phyloP scores from a whole-genome alignment of 2,329 filamentous ascomycete species.

The Penicillium frequentans region DNA sequence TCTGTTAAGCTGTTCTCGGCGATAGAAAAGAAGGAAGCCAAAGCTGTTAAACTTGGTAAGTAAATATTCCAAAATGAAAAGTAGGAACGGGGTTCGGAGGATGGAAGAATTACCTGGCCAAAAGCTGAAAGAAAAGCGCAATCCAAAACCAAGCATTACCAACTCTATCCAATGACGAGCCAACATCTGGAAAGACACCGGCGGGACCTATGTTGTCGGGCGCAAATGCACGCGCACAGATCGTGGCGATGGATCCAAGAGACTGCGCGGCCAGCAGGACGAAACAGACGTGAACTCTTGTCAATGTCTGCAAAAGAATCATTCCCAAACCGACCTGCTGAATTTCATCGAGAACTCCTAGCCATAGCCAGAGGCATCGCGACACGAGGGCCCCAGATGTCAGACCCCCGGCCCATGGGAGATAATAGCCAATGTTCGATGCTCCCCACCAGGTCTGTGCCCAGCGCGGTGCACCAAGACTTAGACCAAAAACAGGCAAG shows the following conservation, averaged over 20 bases:
- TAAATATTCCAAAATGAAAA: not conserved
- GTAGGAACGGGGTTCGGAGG: not conserved
- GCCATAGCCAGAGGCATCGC: slow-evolving; percentile 64
- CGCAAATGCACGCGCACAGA: slow-evolving; percentile 60
- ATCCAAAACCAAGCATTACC: slow-evolving; percentile 62
- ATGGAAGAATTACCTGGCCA: slow-evolving; percentile 35
- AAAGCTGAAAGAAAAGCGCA: slow-evolving; percentile 57
- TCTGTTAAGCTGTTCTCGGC: slow-evolving; percentile 47
- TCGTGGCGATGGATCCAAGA: slow-evolving; percentile 62
- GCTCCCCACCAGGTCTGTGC: slow-evolving; percentile 67
- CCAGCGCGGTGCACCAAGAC: slow-evolving; percentile 65
- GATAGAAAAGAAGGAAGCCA: slow-evolving; percentile 46
- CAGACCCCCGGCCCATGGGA: slow-evolving; percentile 62
- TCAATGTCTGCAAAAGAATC: slow-evolving; percentile 66
- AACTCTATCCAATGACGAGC: slow-evolving; percentile 47
- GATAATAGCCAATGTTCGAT: slow-evolving; percentile 59
- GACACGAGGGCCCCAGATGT: slow-evolving; percentile 57
- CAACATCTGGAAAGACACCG: slow-evolving; percentile 62
- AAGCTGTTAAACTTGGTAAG: slow-evolving; percentile 23
- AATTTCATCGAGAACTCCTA: slow-evolving; percentile 64
- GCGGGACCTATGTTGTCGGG: slow-evolving; percentile 63
- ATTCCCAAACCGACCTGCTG: slow-evolving; percentile 68
- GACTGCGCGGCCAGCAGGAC: slow-evolving; percentile 62
- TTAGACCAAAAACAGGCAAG: slow-evolving; percentile 66
- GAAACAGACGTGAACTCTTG: slow-evolving; percentile 63